Evolutionary conservation across 1,284 basidiomycete species (phyloP).

Genomic region (Exobasidium rhododendri): DNA sequence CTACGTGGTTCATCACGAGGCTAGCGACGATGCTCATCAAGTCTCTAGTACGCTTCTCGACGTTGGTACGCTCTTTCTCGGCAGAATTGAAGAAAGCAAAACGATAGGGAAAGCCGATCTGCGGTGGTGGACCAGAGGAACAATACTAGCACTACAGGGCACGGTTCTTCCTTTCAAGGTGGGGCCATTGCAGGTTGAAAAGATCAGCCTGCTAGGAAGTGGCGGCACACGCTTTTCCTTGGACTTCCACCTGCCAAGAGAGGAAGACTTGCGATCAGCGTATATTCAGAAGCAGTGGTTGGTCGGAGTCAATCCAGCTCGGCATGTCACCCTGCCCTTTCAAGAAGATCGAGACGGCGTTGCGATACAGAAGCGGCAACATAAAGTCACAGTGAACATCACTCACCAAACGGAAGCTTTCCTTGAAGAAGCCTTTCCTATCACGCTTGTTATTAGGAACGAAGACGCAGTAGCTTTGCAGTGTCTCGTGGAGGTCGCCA

Average conservation of each 20-base stretch:
- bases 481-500: not conserved
- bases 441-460: slow-evolving; percentile 8
- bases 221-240: not conserved
- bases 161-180: not conserved
- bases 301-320: not conserved
- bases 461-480: slow-evolving; percentile 6
- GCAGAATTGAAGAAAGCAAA: not conserved
- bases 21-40: not conserved
- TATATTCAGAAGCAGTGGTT: not conserved
- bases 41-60: not conserved
- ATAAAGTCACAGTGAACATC: slow-evolving; percentile 11
- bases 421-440: slow-evolving; percentile 12
- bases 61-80: not conserved
- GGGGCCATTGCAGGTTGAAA: not conserved
- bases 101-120: not conserved
- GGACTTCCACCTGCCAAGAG: not conserved
- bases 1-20: not conserved
- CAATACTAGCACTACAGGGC: not conserved
- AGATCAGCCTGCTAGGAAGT: not conserved
- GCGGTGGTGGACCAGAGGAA: not conserved
- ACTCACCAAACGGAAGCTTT: slow-evolving; percentile 6
- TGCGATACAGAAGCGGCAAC: not conserved
- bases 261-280: not conserved
- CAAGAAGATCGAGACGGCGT: not conserved
- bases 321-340: slow-evolving; percentile 3